phyloP scores from a whole-genome alignment of 2,329 filamentous ascomycete species.

The Daldinia sp. region DNA sequence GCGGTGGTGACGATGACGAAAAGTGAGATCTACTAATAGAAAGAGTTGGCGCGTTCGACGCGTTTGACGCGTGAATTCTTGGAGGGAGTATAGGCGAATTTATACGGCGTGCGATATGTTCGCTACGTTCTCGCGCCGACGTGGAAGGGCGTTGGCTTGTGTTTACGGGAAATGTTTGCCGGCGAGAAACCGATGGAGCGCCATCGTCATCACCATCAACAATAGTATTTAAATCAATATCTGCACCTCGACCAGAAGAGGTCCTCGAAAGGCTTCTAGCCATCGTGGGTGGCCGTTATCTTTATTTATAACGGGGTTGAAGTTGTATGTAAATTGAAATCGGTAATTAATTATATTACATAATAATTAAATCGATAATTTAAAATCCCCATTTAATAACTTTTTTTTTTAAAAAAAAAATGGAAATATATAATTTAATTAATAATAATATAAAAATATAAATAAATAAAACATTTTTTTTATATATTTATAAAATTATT shows the following conservation, averaged over 20 bases:
- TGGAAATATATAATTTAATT: neutral
- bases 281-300: constrained; percentile 29
- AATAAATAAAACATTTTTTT: constrained; percentile 11
- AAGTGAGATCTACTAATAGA: constrained; percentile 7
- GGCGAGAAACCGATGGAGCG: neutral
- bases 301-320: constrained; percentile 16
- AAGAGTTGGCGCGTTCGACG: neutral
- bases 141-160: neutral
- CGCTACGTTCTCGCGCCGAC: neutral
- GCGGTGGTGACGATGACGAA: neutral
- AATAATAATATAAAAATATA: constrained; percentile 22
- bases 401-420: constrained; percentile 21
- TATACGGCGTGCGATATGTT: too few relatives aligned
- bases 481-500: constrained; percentile 27
- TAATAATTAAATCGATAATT: neutral
- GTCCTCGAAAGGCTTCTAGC: constrained; percentile 26
- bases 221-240: constrained; percentile 41
- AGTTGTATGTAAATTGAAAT: constrained; percentile 19
- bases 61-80: neutral
- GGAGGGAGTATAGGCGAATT: neutral
- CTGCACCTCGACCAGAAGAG: constrained; percentile 9
- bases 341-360: neutral
- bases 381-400: neutral
- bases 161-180: neutral
- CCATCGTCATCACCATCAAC: constrained; percentile 30